These are phyloP conservation scores for Oryza glaberrima DNA, from an alignment of 176 grass and related monocot genomes.

Conservation along the genomic window DNA sequence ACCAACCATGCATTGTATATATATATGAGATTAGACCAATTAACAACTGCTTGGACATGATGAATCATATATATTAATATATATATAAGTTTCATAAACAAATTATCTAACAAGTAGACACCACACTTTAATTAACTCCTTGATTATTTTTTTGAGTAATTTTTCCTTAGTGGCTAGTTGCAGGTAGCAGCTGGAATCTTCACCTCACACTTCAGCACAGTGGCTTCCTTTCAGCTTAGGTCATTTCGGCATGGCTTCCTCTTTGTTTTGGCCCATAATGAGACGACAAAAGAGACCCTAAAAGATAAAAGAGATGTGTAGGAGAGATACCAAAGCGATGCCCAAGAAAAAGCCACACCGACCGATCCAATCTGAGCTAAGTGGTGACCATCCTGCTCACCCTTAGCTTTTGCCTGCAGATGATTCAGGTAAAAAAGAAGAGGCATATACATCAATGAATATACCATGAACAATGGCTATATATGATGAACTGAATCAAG, in stretches of 20 bases:
- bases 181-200: conserved; percentile 60
- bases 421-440: conserved; percentile 15
- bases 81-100: conserved; percentile 26
- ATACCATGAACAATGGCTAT: background rate
- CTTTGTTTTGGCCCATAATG: conserved; percentile 52
- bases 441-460: background rate
- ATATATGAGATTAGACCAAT: background rate
- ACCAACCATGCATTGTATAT: background rate
- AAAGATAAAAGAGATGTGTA: conserved; percentile 46
- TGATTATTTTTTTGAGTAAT: conserved; percentile 34
- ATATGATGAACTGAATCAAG: background rate
- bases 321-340: conserved; percentile 52
- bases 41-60: conserved; percentile 15
- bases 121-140: conserved; percentile 26
- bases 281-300: conserved; percentile 49
- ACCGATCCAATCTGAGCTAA: conserved; percentile 43
- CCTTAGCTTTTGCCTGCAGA: conserved; percentile 77
- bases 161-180: conserved; percentile 34
- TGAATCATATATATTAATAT: background rate
- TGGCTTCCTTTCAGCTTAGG: conserved; percentile 31
- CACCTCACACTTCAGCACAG: conserved; percentile 34
- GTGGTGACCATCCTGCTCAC: conserved; percentile 23
- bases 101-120: conserved; percentile 20
- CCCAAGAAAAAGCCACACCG: conserved; percentile 60
- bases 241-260: conserved; percentile 44